Percentiles rank a stretch among this genome's conserved stretches.
These are phyloP conservation scores for Saprolegnia parasitica DNA, from an alignment of 352 stramenopile genomes.

Conservation along the genomic window DNA sequence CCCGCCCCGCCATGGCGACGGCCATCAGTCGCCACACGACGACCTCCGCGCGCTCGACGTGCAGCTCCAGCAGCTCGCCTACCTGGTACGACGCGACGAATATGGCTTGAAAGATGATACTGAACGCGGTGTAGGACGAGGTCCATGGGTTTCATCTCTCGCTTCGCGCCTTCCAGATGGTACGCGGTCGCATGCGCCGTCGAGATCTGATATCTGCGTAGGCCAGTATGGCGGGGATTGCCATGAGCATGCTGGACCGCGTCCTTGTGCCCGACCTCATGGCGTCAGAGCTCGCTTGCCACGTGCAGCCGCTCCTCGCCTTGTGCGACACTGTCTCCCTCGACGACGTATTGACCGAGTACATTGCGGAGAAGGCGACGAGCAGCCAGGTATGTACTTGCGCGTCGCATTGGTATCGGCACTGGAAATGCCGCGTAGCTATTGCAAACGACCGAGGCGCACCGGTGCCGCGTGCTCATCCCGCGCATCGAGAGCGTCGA, in stretches of 20 bases:
- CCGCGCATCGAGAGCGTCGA: slow-evolving; percentile 11
- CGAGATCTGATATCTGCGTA: background rate
- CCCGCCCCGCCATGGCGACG: background rate
- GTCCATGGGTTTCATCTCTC: slow-evolving; percentile 26
- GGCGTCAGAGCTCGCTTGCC: background rate
- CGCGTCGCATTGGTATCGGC: background rate
- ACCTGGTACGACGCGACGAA: slow-evolving; percentile 17
- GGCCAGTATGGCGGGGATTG: slow-evolving; percentile 16
- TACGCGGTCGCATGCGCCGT: background rate
- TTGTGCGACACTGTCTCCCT: background rate
- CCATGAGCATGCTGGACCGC: slow-evolving; percentile 26
- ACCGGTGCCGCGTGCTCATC: slow-evolving; percentile 19
- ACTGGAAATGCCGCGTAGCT: slow-evolving; percentile 5
- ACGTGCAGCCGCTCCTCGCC: slow-evolving; percentile 22
- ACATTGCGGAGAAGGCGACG: slow-evolving; percentile 24
- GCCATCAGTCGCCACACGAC: background rate
- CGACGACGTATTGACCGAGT: slow-evolving; percentile 18
- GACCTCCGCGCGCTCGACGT: slow-evolving; percentile 1
- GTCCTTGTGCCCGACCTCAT: slow-evolving; percentile 17
- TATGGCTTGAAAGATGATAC: background rate
- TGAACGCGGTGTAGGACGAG: background rate
- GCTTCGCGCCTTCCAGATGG: slow-evolving; percentile 20
- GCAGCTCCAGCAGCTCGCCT: slow-evolving; percentile 19
- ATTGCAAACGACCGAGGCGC: slow-evolving; percentile 3
- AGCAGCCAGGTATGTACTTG: slow-evolving; percentile 8